A percentile compares a stretch with the other conserved stretches of the same genome.
phyloP scores from a whole-genome alignment of 1,139 yeast genomes.

The Lodderomyces pseudojiufengensis region DNA sequence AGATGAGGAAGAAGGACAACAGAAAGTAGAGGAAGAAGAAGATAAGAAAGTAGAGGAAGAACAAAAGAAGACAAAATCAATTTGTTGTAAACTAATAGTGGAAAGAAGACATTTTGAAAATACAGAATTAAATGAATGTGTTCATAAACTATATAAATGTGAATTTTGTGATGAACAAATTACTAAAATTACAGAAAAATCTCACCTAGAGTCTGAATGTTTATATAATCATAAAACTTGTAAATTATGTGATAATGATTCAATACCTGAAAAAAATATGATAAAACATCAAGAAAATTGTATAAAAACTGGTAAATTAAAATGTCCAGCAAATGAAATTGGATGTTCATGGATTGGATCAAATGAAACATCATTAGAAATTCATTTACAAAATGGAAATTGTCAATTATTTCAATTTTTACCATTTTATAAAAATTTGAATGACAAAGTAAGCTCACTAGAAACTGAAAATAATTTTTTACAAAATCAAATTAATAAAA shows the following conservation, averaged over 20 bases:
- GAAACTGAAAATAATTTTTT: conserved; percentile 27
- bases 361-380: conserved; percentile 37
- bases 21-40: conserved; percentile 11
- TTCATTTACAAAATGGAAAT: conserved; percentile 30
- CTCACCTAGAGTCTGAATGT: conserved; percentile 42
- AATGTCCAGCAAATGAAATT: conserved; percentile 39
- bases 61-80: background rate
- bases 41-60: conserved; percentile 7
- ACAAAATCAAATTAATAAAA: conserved; percentile 43
- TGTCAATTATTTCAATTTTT: conserved; percentile 34
- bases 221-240: conserved; percentile 36
- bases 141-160: conserved; percentile 39
- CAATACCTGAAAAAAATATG: conserved; percentile 34
- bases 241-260: conserved; percentile 39
- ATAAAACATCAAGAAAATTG: conserved; percentile 36
- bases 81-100: conserved; percentile 11
- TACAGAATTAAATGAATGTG: conserved; percentile 17
- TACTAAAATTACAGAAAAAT: conserved; percentile 25
- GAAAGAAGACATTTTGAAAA: conserved; percentile 13
- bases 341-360: conserved; percentile 43
- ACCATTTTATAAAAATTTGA: conserved; percentile 26
- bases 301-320: conserved; percentile 26
- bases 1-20: conserved; percentile 7
- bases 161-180: conserved; percentile 35
- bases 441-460: conserved; percentile 18